A percentile compares a stretch with the other conserved stretches of the same genome.
Evolutionary conservation across 2,329 filamentous ascomycete species (phyloP).

Genomic region (Fusarium aywerte): DNA sequence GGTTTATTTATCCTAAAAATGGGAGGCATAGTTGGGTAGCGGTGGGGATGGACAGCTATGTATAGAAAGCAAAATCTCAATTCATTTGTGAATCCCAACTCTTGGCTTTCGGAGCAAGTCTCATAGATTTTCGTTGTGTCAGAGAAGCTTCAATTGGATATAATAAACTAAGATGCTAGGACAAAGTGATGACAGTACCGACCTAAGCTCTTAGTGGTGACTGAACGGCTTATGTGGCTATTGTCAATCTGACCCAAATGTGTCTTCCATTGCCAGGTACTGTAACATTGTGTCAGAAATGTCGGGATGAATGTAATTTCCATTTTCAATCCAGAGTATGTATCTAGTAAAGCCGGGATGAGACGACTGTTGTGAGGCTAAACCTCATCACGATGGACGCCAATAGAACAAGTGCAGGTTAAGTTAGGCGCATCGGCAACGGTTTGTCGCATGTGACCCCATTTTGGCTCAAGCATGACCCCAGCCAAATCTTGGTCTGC

Average conservation of each 20-base stretch:
- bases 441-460: slow-evolving; percentile 39
- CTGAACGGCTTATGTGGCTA: not conserved
- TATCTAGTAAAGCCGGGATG: not conserved
- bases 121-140: not conserved
- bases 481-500: not conserved
- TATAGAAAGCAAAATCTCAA: slow-evolving; percentile 33
- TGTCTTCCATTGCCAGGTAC: not conserved
- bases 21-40: slow-evolving; percentile 14
- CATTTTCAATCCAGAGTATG: not conserved
- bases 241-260: not conserved
- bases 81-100: not conserved
- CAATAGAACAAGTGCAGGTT: slow-evolving; percentile 28
- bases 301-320: not conserved
- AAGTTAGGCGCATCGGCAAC: slow-evolving; percentile 31
- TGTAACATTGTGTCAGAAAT: not conserved
- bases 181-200: not conserved
- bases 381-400: slow-evolving; percentile 16
- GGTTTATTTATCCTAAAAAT: slow-evolving; percentile 33
- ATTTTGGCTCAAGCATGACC: slow-evolving; percentile 25
- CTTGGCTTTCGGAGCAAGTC: not conserved
- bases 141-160: not conserved
- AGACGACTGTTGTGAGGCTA: not conserved
- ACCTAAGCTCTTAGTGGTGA: not conserved
- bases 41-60: slow-evolving; percentile 6
- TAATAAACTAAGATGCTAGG: not conserved